These are phyloP conservation scores for Paralagenidium karlingii DNA, from an alignment of 352 stramenopile species.

Conservation along the genomic window DNA sequence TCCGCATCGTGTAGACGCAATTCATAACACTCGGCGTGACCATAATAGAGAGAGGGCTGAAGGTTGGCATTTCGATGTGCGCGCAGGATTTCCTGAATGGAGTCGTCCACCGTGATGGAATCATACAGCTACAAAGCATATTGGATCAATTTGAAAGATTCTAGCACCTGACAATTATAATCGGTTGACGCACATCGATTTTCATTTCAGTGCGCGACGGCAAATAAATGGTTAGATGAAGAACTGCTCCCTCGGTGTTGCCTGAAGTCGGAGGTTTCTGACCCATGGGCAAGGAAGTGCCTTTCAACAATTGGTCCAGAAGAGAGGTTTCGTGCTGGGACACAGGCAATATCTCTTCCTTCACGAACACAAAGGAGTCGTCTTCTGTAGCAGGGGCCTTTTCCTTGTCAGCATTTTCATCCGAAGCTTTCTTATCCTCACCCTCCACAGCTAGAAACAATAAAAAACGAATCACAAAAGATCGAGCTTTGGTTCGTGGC, in stretches of 20 bases:
- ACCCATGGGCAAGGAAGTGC: conserved; percentile 24
- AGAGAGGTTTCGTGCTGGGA: conserved; percentile 57
- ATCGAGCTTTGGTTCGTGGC: neutral
- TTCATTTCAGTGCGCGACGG: conserved; percentile 78
- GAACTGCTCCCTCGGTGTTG: conserved; percentile 43
- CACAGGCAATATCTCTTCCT: conserved; percentile 44
- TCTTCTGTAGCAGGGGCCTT: conserved; percentile 2
- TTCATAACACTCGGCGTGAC: conserved; percentile 80
- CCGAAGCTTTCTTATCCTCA: too few species aligned
- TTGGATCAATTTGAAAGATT: neutral
- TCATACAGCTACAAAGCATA: conserved; percentile 54
- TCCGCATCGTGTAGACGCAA: conserved; percentile 73
- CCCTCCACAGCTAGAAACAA: too few species aligned
- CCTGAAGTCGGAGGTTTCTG: conserved; percentile 44
- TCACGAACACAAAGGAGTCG: conserved; percentile 55
- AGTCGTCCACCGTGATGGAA: conserved; percentile 76
- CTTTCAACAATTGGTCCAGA: conserved; percentile 69
- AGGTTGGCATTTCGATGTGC: conserved; percentile 48
- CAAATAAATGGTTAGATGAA: conserved; percentile 79
- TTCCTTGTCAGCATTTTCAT: neutral
- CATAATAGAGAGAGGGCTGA: conserved; percentile 70
- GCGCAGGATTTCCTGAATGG: conserved; percentile 72
- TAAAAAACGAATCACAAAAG: too few species aligned
- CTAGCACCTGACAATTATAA: neutral
- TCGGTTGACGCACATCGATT: conserved; percentile 46